Base-by-base conservation (phyloP, 2,329 filamentous ascomycete species). In the Xylaria arbuscula region DNA sequence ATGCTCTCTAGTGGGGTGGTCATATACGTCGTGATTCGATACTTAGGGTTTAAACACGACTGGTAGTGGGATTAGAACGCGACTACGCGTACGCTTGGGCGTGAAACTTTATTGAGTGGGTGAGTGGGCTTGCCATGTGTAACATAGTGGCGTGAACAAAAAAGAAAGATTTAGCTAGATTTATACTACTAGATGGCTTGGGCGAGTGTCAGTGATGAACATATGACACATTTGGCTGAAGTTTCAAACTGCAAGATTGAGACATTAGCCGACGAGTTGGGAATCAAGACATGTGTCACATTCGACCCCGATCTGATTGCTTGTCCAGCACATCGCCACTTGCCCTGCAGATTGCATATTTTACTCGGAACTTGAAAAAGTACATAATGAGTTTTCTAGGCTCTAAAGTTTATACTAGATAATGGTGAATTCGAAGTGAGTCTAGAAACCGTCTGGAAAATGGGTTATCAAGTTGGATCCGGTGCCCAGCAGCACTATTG, bases 71-170 rank as follows among this genome's bases (percentile, higher is more conserved):
- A 51, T 40, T 13, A 40, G n/a, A 4, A 42, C n/a, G 34, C 58
- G 58, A 15, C 19, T 50, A 51, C 19, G 47, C 15, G 19, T 34
- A 36, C n/a, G 47, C 51, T 48, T 53, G 34, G 58, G 32, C 5
- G 47, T 50, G 19, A 32, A 51, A 51, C 7, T 53, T n/a, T 51
- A 47, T 61, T 40, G 22, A 60, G 32, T 42, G 32, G 7, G 19
- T 42, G 32, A 1, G 34, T 53, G 47, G 58, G 19, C 19, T 53
- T 36, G 58, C 34, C 47, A 53, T 38, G 51, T 13, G 51, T 19
- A 19, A 36, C 28, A 10, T 8, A 34, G 51, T 36, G 51, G 51
- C 51, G 32, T 38, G 32, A 38, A 55, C 51, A 48, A 13, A 9
- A 34, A 11, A 15, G 7, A n/a, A n/a, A 36, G 28, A 47, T 17